Conservation (phyloP, 2,329 filamentous ascomycete genomes). For the Chaetomiaceae sp. region DNA sequence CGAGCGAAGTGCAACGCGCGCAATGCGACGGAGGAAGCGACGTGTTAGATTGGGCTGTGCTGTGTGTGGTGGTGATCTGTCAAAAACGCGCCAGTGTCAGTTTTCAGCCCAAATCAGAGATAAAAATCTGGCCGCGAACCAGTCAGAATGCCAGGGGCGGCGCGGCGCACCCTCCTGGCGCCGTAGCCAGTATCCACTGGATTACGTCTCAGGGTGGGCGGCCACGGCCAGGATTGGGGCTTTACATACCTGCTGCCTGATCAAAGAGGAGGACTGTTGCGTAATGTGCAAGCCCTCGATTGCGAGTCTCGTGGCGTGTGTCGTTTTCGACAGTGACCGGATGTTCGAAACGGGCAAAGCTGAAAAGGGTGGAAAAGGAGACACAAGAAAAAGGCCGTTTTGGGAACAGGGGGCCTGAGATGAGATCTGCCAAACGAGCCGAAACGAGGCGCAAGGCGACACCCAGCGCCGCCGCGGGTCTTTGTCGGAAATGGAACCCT, state of each 20-base stretch:
- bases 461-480: no score
- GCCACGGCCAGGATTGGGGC: background rate
- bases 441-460: no score
- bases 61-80: constrained; percentile 20
- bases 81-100: constrained; percentile 22
- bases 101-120: constrained; percentile 10
- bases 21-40: background rate
- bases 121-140: constrained; percentile 18
- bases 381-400: constrained; percentile 2
- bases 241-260: constrained; percentile 13
- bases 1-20: background rate
- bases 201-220: background rate
- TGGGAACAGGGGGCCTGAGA: constrained; percentile 8
- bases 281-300: constrained; percentile 8
- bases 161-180: background rate
- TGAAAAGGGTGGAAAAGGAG: background rate
- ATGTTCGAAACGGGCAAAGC: background rate
- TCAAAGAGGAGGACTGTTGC: constrained; percentile 7
- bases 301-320: constrained; percentile 7
- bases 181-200: background rate
- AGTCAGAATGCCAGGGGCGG: constrained; percentile 6
- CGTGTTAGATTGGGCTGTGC: background rate
- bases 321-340: background rate
- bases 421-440: constrained; percentile 17
- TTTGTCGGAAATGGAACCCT: no score